Evolutionary conservation across 2,329 filamentous ascomycete species (phyloP), one percentile per base, ranked within the genome.

Genomic region (Macroventuria anomochaeta): DNA sequence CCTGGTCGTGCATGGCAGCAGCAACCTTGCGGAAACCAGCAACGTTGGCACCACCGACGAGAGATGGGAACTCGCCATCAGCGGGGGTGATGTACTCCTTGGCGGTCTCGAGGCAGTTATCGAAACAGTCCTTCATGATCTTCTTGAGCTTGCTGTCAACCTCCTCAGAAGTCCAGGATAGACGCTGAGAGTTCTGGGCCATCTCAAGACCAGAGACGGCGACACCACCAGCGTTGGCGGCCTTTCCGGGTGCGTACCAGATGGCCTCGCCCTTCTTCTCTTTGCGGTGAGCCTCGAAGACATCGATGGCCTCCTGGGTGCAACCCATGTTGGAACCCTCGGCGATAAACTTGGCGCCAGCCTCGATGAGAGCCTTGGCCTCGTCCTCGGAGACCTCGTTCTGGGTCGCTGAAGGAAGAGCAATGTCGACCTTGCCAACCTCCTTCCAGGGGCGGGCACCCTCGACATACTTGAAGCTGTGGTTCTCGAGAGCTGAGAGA

Each of bases 271-370:
- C 86, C 81, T 91, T 86, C 75, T 85, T 85, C 74, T 81, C 76
- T 69, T 82, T 86, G 66, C 93, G 85, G 69, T 87, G 81, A 15
- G 83, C 84, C 85, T 97, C 93, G 76, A 97, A 97, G 63, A 91
- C 81, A 70, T 96, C 90, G 70, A 99, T 97, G 65, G 93, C 93
- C 63, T 90, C 92, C 79, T 95, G 91, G 28, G 93, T 97, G 83
- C 92, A 97, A 62, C 95, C 95, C 95, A 99, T 97, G 86, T 97
- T 97, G 79, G 89, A 95, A 52, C 95, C 95, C 81, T 99, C 95
- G 53, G 95, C 95, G 64, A 97, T 88, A 81, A 91, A 96, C 75
- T 88, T 86, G 72, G 84, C 85, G 64, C 93, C 93, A 55, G 84
- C 84, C 42, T 83, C 83, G 55, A 97, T 85, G 37, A 97, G 85